Base-by-base conservation (phyloP, 2,329 filamentous ascomycete genomes). In the Exophiala oligosperma region DNA sequence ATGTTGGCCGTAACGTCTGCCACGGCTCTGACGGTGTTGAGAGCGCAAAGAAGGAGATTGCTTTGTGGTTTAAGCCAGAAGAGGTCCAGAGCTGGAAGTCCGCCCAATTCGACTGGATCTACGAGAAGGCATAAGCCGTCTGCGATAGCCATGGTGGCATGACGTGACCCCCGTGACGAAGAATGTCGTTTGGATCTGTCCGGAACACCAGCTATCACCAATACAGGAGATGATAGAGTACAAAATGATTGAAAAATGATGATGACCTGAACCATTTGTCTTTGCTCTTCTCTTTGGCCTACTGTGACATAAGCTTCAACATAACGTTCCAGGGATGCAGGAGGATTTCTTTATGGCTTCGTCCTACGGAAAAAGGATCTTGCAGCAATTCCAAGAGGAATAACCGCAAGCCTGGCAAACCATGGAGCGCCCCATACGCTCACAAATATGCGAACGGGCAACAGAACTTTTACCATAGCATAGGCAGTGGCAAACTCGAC, bases 41-140 rank as follows among this genome's bases (percentile, higher is more conserved):
- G 87, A 96, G 86, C 83, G 94, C 94, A 81, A 86, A 97, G 89
- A 97, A 97, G 90, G 94, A 99, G 85, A 99, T 99, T 76, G 89
- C 88, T 73, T 88, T 97, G 76, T 99, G 94, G 94, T 99, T 99
- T 90, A 87, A 89, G 80, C 82, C 90, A 69, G 87, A 86, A 70
- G 94, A 97, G 79, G 76, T 96, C 73, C 79, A 91, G 79, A 83
- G 75, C 80, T 97, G 90, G 86, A 93, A 94, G 85, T 82, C 83
- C 69, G 83, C 90, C 76, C 84, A 90, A 81, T 85, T 89, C 80
- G 86, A 90, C 84, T 97, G 94, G 94, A 83, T 97, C 84, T 97
- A 97, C 84, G 94, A 99, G 90, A 93, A 95, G 84, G 70, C 80
- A 64, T 77, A 77, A 69, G 73, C 70, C 66, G 29, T 44, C 23